These are phyloP conservation scores for Crithidia acanthocephali DNA, from an alignment of 208 protist genomes.

Conservation along the genomic window DNA sequence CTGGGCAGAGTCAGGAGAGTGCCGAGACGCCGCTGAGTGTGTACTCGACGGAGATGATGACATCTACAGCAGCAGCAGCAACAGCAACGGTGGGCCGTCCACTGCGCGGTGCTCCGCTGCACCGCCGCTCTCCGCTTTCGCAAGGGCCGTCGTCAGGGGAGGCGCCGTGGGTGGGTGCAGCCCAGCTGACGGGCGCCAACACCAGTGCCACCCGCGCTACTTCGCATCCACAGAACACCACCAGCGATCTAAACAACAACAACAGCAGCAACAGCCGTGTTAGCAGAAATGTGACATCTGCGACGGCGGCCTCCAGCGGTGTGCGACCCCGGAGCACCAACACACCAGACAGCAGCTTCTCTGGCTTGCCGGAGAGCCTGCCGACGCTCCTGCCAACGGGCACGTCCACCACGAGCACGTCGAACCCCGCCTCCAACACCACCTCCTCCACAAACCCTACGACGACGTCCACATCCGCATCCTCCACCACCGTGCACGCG, in stretches of 20 bases:
- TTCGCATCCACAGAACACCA: too few relatives aligned
- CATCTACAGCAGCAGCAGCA: not conserved
- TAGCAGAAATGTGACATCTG: too few relatives aligned
- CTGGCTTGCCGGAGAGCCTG: not conserved
- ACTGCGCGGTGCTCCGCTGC: not conserved
- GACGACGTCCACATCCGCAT: not conserved
- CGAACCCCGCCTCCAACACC: not conserved
- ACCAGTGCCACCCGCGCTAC: not conserved
- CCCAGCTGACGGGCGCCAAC: not conserved
- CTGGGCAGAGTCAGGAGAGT: constrained; percentile 10
- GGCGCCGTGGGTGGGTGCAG: not conserved
- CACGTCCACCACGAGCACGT: not conserved
- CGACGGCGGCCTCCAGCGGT: too few relatives aligned
- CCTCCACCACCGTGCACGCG: not conserved
- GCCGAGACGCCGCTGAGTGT: constrained; percentile 7
- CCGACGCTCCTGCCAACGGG: not conserved
- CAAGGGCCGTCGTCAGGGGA: constrained; percentile 1
- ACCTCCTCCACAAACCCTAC: not conserved
- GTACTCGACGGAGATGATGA: not conserved
- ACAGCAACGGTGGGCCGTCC: too few relatives aligned
- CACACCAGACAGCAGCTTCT: not conserved
- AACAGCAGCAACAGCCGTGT: too few relatives aligned
- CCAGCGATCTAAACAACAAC: too few relatives aligned
- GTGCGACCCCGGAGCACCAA: not conserved
- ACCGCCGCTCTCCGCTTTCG: not conserved